Base-by-base conservation (phyloP, 352 stramenopile genomes). In the Aphanomyces invadans region DNA sequence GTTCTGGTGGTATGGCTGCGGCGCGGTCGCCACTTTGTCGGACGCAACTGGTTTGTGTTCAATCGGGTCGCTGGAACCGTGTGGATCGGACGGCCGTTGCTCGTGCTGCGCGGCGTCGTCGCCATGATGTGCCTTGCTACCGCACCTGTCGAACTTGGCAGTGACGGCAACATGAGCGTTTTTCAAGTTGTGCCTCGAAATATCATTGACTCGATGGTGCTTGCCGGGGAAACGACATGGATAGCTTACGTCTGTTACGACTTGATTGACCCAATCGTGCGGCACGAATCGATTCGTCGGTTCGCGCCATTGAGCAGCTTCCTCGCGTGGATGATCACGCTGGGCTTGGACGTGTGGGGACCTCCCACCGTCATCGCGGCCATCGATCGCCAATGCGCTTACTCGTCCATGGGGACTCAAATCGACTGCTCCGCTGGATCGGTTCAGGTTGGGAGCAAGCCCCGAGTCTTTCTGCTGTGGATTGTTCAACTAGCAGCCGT, bases 1-100 rank as follows among this genome's bases (percentile, higher is more conserved):
- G 38, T 67, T 11, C 31, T 63, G 33, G 0, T 21, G 10, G 21
- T 45, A 3, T n/a, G 39, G n/a, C 21, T 31, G 12, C 32, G 28
- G 19, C 21, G 11, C 19, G 12, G 23, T 3, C 31, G 28, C 7
- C 31, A 12, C 15, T 29, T 19, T 28, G 31, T 46, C 5, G 49
- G 60, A 21, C 31, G 7, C 39, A 67, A 67, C 36, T 67, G 60
- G 60, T 56, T 67, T 42, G 23, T 57, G 42, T 67, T 67, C 45
- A 67, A 67, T 42, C 60, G 60, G 2, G 46, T 67, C 32, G 60
- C 60, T 5, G 53, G 60, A 7, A 44, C 60, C 7, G 28, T 29
- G 1, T 67, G 60, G 60, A 26, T 67, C 4, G 60, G 60, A 17
- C 60, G 60, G 10, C 60, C 60, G 23, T 12, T 67, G 9, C 28